These are phyloP conservation scores for Kodamaea sp. DNA, from an alignment of 1,139 yeast species.

Conservation along the genomic window DNA sequence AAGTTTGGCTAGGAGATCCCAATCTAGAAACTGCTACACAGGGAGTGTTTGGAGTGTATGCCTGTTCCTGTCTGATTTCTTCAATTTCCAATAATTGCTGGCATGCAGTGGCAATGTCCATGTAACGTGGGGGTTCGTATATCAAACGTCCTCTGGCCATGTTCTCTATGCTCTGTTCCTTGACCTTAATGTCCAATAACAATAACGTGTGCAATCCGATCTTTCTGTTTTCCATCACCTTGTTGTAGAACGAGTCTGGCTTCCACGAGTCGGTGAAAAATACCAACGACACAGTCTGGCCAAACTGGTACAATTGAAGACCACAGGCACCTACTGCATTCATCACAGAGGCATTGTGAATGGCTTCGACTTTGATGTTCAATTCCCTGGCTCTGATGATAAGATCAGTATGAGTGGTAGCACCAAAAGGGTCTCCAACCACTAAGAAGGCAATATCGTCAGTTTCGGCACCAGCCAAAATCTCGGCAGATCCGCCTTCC, in stretches of 20 bases:
- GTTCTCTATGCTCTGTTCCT: constrained; percentile 93
- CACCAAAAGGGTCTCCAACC: constrained; percentile 98
- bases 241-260: constrained; percentile 92
- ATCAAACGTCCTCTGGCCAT: constrained; percentile 91
- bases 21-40: constrained; percentile 91
- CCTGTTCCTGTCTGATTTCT: constrained; percentile 68
- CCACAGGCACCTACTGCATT: constrained; percentile 99
- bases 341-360: constrained; percentile 97
- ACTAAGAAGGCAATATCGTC: constrained; percentile 92
- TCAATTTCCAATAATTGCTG: constrained; percentile 85
- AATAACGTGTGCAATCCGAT: constrained; percentile 90
- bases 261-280: constrained; percentile 95
- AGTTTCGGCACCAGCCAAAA: constrained; percentile 69
- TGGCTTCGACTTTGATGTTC: constrained; percentile 72
- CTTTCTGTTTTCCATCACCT: constrained; percentile 82
- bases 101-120: constrained; percentile 90
- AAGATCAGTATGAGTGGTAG: constrained; percentile 95
- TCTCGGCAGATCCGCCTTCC: constrained; percentile 83
- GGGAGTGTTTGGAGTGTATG: constrained; percentile 84
- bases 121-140: constrained; percentile 96
- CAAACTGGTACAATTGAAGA: constrained; percentile 89
- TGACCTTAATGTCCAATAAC: constrained; percentile 89
- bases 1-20: constrained; percentile 80
- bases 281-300: constrained; percentile 93
- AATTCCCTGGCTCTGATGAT: constrained; percentile 87